Evolutionary conservation across 192 early-diverging fungal genomes (phyloP), one percentile per base, ranked within the genome.

Genomic region (Thoreauomyces humboldtii): DNA sequence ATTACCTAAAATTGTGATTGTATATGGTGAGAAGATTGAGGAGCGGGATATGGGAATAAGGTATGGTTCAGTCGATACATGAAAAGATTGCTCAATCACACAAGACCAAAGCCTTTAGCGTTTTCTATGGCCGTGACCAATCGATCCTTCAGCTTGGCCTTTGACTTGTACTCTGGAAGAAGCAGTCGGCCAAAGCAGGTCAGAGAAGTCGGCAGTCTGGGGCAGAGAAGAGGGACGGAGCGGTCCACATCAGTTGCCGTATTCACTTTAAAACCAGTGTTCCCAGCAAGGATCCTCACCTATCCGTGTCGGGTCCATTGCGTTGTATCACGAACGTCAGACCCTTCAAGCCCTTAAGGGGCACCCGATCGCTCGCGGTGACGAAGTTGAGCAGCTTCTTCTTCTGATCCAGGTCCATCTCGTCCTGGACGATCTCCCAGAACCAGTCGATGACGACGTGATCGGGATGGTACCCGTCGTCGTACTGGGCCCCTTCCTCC

Each of bases 311-410:
- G 0, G 93, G 92, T 12, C 95, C 95, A 63, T 98, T 95, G n/a
- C 93, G 75, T 70, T 98, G 95, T 14, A 98, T 83, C 34, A 94
- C 91, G 90, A 98, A 98, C 22, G 87, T 85, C 28, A 98, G 71
- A 25, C 81, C 77, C 25, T 82, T 78, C 36, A 91, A 80, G 0
- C 95, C 93, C 43, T 87, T 86, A 35, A 95, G 68, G 7, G 95
- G 95, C 3, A 95, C 76, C n/a, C 91, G 85, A 62, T 95, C 92
- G 29, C 85, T 87, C 3, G 93, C 92, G 5, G 93, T 98, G 2
- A 98, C 95, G 82, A 98, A 98, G 0, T 81, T 72, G 36, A 98
- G 73, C 33, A 98, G 76, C 36, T 87, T 66, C 38, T 85, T 80
- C 62, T 92, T 89, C 35, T 88, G 87, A 27, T 77, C 77, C 7